Percentiles rank a stretch among this genome's conserved stretches.
Conservation (phyloP, 371 early-diverging fungal genomes). For the Actinomortierella ambigua region DNA sequence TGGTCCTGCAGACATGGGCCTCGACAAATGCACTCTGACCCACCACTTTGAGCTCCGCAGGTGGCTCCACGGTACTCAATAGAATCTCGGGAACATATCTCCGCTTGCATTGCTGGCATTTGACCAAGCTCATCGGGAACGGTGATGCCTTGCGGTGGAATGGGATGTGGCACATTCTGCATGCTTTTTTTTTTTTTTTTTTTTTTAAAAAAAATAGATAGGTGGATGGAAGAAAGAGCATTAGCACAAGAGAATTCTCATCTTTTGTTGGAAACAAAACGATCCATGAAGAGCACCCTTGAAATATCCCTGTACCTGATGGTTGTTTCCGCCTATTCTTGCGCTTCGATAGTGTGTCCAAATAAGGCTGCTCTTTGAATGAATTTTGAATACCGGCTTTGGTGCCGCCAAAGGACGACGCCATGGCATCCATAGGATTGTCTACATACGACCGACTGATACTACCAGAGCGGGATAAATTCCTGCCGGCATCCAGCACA, state of each 20-base stretch:
- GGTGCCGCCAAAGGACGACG: slow-evolving; percentile 18
- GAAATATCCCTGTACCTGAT: slow-evolving; percentile 17
- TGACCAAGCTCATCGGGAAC: slow-evolving; percentile 67
- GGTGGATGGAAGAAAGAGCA: background rate
- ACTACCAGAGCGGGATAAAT: slow-evolving; percentile 40
- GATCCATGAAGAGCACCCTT: background rate
- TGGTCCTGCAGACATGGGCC: slow-evolving; percentile 65
- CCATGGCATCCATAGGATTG: slow-evolving; percentile 22
- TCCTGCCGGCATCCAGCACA: slow-evolving; percentile 30
- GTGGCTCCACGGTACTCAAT: slow-evolving; percentile 70
- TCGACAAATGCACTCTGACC: slow-evolving; percentile 56
- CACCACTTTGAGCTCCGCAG: slow-evolving; percentile 64
- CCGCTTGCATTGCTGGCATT: slow-evolving; percentile 66
- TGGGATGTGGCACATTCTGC: slow-evolving; percentile 71
- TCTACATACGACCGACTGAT: slow-evolving; percentile 41
- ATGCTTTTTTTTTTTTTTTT: slow-evolving; percentile 36
- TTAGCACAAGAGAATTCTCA: background rate
- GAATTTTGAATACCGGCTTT: slow-evolving; percentile 44
- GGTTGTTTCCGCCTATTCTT: slow-evolving; percentile 45
- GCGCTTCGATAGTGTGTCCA: slow-evolving; percentile 39
- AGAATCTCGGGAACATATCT: slow-evolving; percentile 75
- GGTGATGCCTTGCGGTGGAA: slow-evolving; percentile 64
- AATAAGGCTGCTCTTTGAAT: slow-evolving; percentile 45
- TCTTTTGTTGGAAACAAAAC: background rate
- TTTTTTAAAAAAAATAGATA: background rate